phyloP scores from a whole-genome alignment of 177 flowering plant genomes.

The Vitis hybrid region DNA sequence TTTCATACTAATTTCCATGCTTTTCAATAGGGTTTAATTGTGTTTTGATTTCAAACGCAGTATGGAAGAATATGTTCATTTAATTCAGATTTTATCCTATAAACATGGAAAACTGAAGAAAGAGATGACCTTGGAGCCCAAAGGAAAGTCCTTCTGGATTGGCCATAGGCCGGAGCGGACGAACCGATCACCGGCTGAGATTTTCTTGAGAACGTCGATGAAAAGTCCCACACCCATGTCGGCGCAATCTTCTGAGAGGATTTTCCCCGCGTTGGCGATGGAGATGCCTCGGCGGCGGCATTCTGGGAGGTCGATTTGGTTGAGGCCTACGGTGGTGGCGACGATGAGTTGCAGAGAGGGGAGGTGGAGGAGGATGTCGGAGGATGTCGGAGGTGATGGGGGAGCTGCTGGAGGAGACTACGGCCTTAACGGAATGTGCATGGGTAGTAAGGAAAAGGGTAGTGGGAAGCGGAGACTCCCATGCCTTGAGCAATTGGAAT shows the following conservation, averaged over 20 bases:
- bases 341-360: constrained; percentile 39
- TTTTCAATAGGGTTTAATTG: no score
- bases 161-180: constrained; percentile 49
- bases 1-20: no score
- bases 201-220: constrained; percentile 45
- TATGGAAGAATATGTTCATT: no score
- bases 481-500: constrained; percentile 24
- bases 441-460: constrained; percentile 21
- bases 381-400: constrained; percentile 21
- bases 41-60: no score
- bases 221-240: constrained; percentile 50
- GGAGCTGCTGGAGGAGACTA: constrained; percentile 12
- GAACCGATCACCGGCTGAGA: constrained; percentile 50
- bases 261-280: constrained; percentile 34
- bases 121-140: constrained; percentile 48
- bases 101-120: neutral
- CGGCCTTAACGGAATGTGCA: constrained; percentile 17
- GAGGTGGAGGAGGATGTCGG: constrained; percentile 26
- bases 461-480: constrained; percentile 21
- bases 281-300: constrained; percentile 44
- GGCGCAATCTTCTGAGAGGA: constrained; percentile 54
- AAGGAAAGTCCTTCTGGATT: constrained; percentile 27
- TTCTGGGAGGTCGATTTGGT: constrained; percentile 50
- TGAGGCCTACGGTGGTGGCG: constrained; percentile 44
- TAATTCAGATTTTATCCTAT: no score